These are phyloP conservation scores for Syzygium aromaticum DNA, from an alignment of 345 rosid species.

Conservation along the genomic window DNA sequence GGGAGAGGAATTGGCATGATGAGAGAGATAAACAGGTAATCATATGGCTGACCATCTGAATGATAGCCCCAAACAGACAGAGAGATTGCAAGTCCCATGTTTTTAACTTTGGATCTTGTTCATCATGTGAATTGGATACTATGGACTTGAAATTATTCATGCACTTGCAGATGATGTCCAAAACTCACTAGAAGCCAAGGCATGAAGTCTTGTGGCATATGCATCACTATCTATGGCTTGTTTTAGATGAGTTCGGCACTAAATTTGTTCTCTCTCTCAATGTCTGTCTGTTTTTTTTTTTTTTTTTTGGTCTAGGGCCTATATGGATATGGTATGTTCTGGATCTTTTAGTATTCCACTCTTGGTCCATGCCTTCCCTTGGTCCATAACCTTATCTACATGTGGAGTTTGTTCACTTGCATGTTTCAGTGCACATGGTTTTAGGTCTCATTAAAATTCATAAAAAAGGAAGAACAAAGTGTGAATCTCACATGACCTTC, in stretches of 20 bases:
- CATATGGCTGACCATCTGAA: not conserved
- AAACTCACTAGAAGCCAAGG: not conserved
- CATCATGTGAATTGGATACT: conserved; percentile 16
- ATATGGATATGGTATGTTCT: not conserved
- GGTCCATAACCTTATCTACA: not conserved
- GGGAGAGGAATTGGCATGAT: conserved; percentile 3
- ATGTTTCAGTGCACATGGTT: conserved; percentile 1
- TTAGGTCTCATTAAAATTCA: not conserved
- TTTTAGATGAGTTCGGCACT: not conserved
- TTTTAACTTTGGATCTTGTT: conserved; percentile 6
- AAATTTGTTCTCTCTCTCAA: not conserved
- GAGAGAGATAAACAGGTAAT: not conserved
- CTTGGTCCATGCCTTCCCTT: not conserved
- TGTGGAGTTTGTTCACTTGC: not conserved
- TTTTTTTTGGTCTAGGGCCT: not conserved
- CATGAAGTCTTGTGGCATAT: not conserved
- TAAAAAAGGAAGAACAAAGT: not conserved
- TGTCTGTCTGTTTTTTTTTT: not conserved
- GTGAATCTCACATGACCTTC: not conserved
- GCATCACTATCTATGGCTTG: not conserved
- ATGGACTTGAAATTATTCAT: not conserved
- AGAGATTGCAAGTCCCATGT: not conserved
- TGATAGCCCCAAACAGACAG: not conserved
- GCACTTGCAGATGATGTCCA: not conserved
- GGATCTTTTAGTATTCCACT: not conserved